Conservation (phyloP, 2,329 filamentous ascomycete genomes). For the Pseudogymnoascus sp. region DNA sequence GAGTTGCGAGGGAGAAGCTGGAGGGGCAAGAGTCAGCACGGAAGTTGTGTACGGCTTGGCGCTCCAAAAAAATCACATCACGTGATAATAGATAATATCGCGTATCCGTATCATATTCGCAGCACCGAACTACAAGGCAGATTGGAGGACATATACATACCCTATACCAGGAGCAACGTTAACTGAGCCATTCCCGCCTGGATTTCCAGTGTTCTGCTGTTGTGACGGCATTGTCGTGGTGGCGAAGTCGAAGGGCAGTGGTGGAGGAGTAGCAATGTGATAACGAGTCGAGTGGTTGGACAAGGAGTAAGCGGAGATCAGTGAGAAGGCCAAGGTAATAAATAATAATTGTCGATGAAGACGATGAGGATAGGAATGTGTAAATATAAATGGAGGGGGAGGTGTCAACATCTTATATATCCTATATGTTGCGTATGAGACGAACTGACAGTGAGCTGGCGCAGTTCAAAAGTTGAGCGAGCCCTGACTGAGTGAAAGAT, state of each 20-base stretch:
- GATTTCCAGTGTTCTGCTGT: not conserved
- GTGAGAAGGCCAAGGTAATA: not conserved
- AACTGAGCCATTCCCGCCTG: not conserved
- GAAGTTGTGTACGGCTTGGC: too few relatives aligned
- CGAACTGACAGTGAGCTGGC: too few relatives aligned
- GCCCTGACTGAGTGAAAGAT: too few relatives aligned
- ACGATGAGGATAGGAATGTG: not conserved
- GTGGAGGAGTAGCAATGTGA: not conserved
- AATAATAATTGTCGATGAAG: not conserved
- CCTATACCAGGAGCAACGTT: not conserved
- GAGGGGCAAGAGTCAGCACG: not conserved
- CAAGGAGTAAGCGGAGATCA: not conserved
- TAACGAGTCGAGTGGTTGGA: not conserved
- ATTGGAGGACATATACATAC: not conserved
- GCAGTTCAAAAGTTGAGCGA: too few relatives aligned
- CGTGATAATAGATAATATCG: too few relatives aligned
- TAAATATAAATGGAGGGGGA: not conserved
- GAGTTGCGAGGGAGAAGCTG: not conserved
- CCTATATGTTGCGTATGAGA: not conserved
- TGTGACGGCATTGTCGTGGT: not conserved
- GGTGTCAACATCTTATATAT: not conserved
- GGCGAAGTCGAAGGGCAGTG: not conserved
- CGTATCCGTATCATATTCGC: not conserved
- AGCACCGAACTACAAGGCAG: too few relatives aligned
- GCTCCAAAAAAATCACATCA: too few relatives aligned